phyloP scores from a whole-genome alignment of 345 rosid species.

The Hypericum androsaemum region DNA sequence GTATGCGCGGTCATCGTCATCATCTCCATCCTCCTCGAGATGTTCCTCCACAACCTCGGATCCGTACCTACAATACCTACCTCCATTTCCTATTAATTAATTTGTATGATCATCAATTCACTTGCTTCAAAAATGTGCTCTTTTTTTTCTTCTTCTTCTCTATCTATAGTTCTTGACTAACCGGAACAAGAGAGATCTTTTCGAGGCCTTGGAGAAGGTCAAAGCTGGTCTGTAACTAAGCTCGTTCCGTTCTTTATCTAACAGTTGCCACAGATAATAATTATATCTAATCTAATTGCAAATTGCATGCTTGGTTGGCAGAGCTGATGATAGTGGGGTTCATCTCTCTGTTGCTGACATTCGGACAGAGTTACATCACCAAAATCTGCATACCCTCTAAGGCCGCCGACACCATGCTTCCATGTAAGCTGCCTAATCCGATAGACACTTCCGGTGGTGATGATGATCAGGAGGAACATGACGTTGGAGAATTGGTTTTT shows the following conservation, averaged over 20 bases:
- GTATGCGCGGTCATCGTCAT: slow-evolving; percentile 72
- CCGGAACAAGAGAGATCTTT: slow-evolving; percentile 67
- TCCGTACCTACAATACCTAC: slow-evolving; percentile 19
- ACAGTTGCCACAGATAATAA: too few species aligned
- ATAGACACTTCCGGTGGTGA: slow-evolving; percentile 1
- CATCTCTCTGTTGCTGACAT: slow-evolving; percentile 78
- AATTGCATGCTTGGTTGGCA: slow-evolving; percentile 27
- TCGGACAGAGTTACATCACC: slow-evolving; percentile 50
- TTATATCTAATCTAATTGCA: too few species aligned
- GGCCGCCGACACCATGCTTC: slow-evolving; percentile 59
- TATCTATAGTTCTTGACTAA: slow-evolving; percentile 59
- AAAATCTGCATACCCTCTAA: slow-evolving; percentile 53
- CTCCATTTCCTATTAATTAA: too few species aligned
- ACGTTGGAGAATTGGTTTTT: too few species aligned
- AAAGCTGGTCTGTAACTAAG: slow-evolving; percentile 45
- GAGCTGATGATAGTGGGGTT: slow-evolving; percentile 94
- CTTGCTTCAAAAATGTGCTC: too few species aligned
- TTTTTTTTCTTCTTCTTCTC: too few species aligned
- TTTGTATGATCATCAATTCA: too few species aligned
- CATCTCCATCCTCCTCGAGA: slow-evolving; percentile 65
- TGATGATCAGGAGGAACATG: slow-evolving; percentile 18
- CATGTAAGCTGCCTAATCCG: slow-evolving; percentile 33
- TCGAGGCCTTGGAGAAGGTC: slow-evolving; percentile 80
- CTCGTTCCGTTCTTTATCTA: background rate
- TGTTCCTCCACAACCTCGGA: slow-evolving; percentile 67